Evolutionary conservation across 176 grass and related monocot species (phyloP), one percentile per base, ranked within the genome.

Genomic region (Oryza rufipogon): DNA sequence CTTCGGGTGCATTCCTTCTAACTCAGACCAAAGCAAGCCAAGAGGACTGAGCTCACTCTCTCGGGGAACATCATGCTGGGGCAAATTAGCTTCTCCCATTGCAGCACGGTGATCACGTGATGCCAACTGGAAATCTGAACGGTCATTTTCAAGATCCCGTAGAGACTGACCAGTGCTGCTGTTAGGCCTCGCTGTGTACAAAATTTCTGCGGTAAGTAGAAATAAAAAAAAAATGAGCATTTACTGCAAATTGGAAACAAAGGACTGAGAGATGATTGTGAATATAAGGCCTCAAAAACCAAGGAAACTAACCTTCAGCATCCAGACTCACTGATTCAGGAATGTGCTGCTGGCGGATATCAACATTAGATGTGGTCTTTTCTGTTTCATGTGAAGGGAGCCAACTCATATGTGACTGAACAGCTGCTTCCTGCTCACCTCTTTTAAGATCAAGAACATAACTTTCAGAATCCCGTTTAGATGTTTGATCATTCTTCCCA

Each of bases 11-110:
- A 88, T 89, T 66, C 88, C 91, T 91, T 99, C 91, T 49, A 99
- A 90, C 71, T 99, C 97, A 84, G 97, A 99, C 97, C 93, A 99
- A 70, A 94, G 88, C 54, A 99, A 92, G 38, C 93, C 93, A 77
- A 99, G 91, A 91, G 91, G 91, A 58, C 90, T 99, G 45, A 92
- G 67, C 70, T 96, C 94, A 81, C 84, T 89, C 81, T 92, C 91
- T 70, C 85, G 84, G 16, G 70, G 73, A 72, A 73, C 63, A 76
- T 86, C 80, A 78, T 80, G 88, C 46, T 80, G 82, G 12, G 75
- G 71, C 69, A 87, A 81, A 77, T 83, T 92, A 73, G 78, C 71
- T 74, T 94, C 91, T 15, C 71, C 89, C 61, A 83, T 32, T 82
- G 51, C 75, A 84, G 77, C 82, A 83, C 41, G 87, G 34, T 80